phyloP scores from a whole-genome alignment of 1,284 basidiomycete genomes.

The Sporisorium sorghi region DNA sequence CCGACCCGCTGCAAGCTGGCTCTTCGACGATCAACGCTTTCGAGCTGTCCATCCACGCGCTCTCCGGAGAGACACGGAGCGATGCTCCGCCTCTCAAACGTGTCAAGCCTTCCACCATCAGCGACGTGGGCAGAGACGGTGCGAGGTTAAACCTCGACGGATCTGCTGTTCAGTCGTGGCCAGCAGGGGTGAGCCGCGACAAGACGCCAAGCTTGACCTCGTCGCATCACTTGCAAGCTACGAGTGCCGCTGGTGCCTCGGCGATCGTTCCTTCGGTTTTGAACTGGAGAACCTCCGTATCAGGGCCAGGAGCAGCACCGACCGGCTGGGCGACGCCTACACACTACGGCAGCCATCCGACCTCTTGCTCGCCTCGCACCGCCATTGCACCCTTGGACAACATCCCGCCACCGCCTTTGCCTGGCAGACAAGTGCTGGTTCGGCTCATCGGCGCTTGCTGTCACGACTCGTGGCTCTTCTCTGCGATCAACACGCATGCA shows the following conservation, averaged over 20 bases:
- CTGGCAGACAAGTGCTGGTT: constrained; percentile 14
- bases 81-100: constrained; percentile 4
- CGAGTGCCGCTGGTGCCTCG: constrained; percentile 1
- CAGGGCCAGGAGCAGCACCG: not conserved
- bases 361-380: not conserved
- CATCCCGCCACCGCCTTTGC: constrained; percentile 2
- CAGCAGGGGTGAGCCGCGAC: constrained; percentile 2
- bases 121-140: not conserved
- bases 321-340: constrained; percentile 6
- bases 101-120: not conserved
- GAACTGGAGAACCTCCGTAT: constrained; percentile 2
- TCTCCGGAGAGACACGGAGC: constrained; percentile 1
- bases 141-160: not conserved
- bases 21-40: not conserved
- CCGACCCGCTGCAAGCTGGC: not conserved
- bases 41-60: not conserved
- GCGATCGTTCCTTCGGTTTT: constrained; percentile 2
- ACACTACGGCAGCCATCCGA: constrained; percentile 3
- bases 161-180: not conserved
- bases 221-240: not conserved
- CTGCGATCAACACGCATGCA: constrained; percentile 24
- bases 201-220: not conserved
- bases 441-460: constrained; percentile 16
- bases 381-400: not conserved
- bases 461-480: constrained; percentile 21